Evolutionary conservation across 164 flowering plant genomes (phyloP), one percentile per base, ranked within the genome.

Genomic region (Piper betle): DNA sequence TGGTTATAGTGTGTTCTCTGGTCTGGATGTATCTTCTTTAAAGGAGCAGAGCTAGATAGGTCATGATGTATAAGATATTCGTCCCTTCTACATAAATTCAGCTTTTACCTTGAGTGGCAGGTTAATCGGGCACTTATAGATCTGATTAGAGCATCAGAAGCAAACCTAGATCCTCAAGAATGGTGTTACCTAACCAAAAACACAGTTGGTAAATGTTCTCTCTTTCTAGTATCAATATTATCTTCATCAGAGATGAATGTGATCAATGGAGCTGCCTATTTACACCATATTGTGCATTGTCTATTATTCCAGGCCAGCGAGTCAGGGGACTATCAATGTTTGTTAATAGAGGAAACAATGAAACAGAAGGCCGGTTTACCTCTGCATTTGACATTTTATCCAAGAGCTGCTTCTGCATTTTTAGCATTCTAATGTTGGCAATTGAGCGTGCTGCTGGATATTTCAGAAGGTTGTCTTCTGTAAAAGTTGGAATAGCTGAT

Each of bases 111-210:
- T 43, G 50, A 43, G 12, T 1, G 12, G 70, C 83, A 92, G 98
- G 98, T 92, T 38, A 92, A 93, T 15, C 50, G 12, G 50, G 50
- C 50, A 7, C 50, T 43, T 3, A 43, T 7, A 15, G 50, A 43
- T 43, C 50, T 43, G 50, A 7, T 43, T 15, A 10, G 12, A 43
- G 50, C 50, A 43, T 43, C 50, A 43, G 50, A 43, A 43, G 8
- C 20, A 18, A 16, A 55, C 11, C 9, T 55, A 6, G 38, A 37
- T 55, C 58, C 38, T 20, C 38, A 55, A 4, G 39, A 17, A 7
- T 55, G 58, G 58, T 55, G 38, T 20, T 20, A 55, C 15, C 33
- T 18, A 5, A 6, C 11, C 15, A 37, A 37, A 16, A 39, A 25
- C 13, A 12, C 13, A 55, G 39, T 55, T 55, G 58, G 58, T 55